A percentile compares a stretch with the other conserved stretches of the same genome.
Conservation (phyloP, 2,329 filamentous ascomycete species). For the Penicillium sp. region DNA sequence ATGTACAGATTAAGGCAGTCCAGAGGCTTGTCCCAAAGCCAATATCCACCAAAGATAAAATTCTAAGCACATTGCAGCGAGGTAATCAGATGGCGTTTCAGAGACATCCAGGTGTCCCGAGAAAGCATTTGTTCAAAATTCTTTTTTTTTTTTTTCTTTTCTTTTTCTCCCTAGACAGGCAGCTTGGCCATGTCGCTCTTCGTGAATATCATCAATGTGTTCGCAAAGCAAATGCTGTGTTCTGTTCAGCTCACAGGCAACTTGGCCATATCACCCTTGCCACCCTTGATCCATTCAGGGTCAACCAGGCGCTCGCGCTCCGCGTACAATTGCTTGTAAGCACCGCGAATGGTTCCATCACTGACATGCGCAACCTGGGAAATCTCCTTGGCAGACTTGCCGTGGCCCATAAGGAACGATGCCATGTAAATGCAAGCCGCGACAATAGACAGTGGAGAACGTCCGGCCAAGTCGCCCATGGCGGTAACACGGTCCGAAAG, state of each 20-base stretch:
- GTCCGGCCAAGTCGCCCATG: conserved; percentile 79
- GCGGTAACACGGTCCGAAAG: conserved; percentile 74
- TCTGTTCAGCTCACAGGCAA: conserved; percentile 55
- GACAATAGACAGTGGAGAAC: conserved; percentile 89
- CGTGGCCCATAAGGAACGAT: conserved; percentile 76
- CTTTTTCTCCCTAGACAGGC: background rate
- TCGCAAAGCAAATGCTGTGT: background rate
- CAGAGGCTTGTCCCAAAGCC: background rate
- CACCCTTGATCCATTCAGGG: conserved; percentile 69
- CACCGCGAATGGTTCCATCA: conserved; percentile 93
- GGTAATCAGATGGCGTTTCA: background rate
- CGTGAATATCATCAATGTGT: background rate
- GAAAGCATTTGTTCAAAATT: background rate
- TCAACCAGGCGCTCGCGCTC: conserved; percentile 72
- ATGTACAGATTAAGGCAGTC: background rate
- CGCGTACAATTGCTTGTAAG: conserved; percentile 82
- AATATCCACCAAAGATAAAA: conserved; percentile 3
- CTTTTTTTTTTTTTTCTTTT: background rate
- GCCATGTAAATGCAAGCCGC: conserved; percentile 97
- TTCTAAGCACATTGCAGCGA: background rate
- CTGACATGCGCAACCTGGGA: conserved; percentile 81
- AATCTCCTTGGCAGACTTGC: conserved; percentile 81
- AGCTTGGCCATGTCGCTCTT: background rate
- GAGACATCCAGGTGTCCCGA: background rate
- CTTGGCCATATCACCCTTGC: conserved; percentile 66